Base-by-base conservation (phyloP, 768 basidiomycete genomes). In the Gloeopeniophorella convolvens region DNA sequence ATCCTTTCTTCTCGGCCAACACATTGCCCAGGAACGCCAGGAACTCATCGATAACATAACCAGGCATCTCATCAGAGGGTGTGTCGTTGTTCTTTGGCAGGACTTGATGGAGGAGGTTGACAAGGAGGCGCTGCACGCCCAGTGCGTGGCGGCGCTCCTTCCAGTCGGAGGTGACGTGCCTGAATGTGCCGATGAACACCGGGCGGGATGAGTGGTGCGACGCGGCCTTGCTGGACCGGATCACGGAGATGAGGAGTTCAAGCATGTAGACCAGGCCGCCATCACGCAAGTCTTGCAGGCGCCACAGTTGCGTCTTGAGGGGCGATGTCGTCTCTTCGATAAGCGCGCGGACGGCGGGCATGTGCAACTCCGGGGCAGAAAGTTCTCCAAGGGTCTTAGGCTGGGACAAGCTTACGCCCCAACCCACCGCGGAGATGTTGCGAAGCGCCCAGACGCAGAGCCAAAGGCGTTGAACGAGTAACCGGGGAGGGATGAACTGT, bases 51-150 rank as follows among this genome's bases (percentile, higher is more conserved):
- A 50, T 30, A 18, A 50, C 30, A 31, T 43, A 36, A 21, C 24
- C 42, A 12, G 49, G 42, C 6, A 50, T 26, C 5, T 40, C 39
- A 18, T 48, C 31, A 3, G 39, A 3, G 5, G 47, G 39, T 11
- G 39, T 11, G 18, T 48, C 45, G 9, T 31, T 13, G n/a, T 35
- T 24, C 21, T 11, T 27, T 21, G 36, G 58, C 61, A 69, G 60
- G 59, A 60, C 27, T 20, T 59, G 20, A 63, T 65, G 12, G 46
- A 60, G 45, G 56, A 56, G 16, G 66, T 65, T 16, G 60, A 66
- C 4, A 42, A 54, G 4, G 59, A 59, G 3, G 48, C 60, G 35
- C 23, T 50, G 48, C 7, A 44, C 42, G 21, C 36, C 37, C 20
- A 26, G 11, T 1, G 26, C 31, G 3, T 50, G 27, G 20, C 39